A percentile compares a stretch with the other conserved stretches of the same genome.
These are phyloP conservation scores for Arthrinium phaeospermum DNA, from an alignment of 2,329 filamentous ascomycete genomes.

Conservation along the genomic window DNA sequence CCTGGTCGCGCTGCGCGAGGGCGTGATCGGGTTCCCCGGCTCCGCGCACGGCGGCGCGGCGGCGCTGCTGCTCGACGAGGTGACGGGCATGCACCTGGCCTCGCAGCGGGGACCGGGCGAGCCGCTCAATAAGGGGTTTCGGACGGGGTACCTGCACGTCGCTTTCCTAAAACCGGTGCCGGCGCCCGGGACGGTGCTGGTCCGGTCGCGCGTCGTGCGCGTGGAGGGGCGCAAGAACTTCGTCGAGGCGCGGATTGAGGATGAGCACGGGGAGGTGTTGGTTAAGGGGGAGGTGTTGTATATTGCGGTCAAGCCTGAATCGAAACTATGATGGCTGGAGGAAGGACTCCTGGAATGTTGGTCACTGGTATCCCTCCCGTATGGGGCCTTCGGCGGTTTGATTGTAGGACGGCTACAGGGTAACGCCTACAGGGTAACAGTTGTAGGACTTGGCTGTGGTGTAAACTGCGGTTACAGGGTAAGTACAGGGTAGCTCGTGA, in stretches of 20 bases:
- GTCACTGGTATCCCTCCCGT: no score
- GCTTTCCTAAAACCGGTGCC: slow-evolving; percentile 5
- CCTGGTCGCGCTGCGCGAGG: slow-evolving; percentile 42
- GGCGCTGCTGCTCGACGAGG: slow-evolving; percentile 54
- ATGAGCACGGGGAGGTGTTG: not conserved
- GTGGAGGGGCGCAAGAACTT: slow-evolving; percentile 18
- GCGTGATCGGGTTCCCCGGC: slow-evolving; percentile 52
- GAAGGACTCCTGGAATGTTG: not conserved
- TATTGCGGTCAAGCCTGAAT: not conserved
- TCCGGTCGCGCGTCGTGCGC: not conserved
- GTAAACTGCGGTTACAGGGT: no score
- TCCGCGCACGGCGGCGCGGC: slow-evolving; percentile 55
- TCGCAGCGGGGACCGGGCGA: slow-evolving; percentile 32
- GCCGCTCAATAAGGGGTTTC: not conserved
- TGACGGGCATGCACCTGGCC: slow-evolving; percentile 49
- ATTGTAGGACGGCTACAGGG: no score
- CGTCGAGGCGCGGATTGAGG: slow-evolving; percentile 18
- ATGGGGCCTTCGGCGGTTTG: no score
- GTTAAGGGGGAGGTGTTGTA: slow-evolving; percentile 18
- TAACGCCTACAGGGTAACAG: no score
- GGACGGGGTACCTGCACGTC: slow-evolving; percentile 21
- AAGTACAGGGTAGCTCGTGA: no score
- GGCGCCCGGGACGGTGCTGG: slow-evolving; percentile 16
- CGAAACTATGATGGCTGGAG: not conserved
- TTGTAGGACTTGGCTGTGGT: no score